Evolutionary conservation across 768 basidiomycete genomes (phyloP).

Genomic region (Cystobasidium onofrii): DNA sequence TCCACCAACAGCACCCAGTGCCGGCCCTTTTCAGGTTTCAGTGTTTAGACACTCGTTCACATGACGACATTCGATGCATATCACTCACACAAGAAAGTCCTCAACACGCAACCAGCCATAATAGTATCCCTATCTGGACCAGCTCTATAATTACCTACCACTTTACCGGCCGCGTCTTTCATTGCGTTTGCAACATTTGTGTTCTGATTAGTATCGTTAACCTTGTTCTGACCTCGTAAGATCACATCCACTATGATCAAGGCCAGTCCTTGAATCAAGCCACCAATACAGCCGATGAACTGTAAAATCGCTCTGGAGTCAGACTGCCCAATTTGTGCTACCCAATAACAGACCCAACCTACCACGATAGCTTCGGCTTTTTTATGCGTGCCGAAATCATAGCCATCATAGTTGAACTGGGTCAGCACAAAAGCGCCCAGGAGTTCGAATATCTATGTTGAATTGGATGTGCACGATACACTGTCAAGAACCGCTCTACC

Average conservation of each 20-base stretch:
- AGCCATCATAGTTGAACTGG: not conserved
- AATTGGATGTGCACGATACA: no score
- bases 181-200: not conserved
- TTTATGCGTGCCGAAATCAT: constrained; percentile 2
- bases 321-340: not conserved
- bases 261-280: not conserved
- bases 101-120: not conserved
- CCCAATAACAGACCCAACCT: not conserved
- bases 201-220: not conserved
- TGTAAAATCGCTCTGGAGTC: not conserved
- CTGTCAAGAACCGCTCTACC: no score
- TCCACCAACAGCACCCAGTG: not conserved
- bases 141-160: not conserved
- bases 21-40: not conserved
- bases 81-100: not conserved
- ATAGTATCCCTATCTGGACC: not conserved
- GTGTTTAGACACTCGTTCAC: not conserved
- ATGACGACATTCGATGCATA: not conserved
- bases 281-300: not conserved
- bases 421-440: not conserved
- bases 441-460: constrained; percentile 12
- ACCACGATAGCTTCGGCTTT: constrained; percentile 5
- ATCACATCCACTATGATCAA: not conserved
- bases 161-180: not conserved
- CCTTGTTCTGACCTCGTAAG: not conserved